Evolutionary conservation across 805 yeast genomes (phyloP), one percentile per base, ranked within the genome.

Genomic region (Candida berthetii): DNA sequence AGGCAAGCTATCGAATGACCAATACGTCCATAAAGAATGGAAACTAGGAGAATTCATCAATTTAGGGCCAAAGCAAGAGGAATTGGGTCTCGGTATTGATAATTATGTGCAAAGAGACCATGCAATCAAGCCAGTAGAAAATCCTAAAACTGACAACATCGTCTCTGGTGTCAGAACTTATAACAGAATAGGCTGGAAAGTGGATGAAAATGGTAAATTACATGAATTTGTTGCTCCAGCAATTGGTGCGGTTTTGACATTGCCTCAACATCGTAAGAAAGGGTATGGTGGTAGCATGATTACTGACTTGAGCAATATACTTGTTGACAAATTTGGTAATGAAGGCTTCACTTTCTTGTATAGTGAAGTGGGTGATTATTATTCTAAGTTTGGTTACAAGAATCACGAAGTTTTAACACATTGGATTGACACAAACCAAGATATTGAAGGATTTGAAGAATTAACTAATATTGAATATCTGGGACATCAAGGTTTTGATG

Each of bases 301-400:
- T 35, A 36, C 42, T 20, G 35, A 43, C 35, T 48, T 76, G 29
- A 61, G 64, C 40, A 48, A 58, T 5, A 54, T 53, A 36, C 62
- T 62, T 43, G 71, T 62, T 20, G 46, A 60, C 3, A 57, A 57
- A 22, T 58, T 67, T 27, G 48, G 58, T 37, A 48, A 53, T 8
- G 54, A 62, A 16, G 47, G 58, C 18, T 55, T 71, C n/a, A 58
- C 69, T 31, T 66, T 67, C 32, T 68, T 87, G 39, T 86, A 85
- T 69, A 82, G 91, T 46, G 93, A 82, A 38, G 77, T 85, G 16
- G 91, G 85, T n/a, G 72, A 69, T 25, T 85, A 72, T 49, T 88
- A 88, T 58, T 63, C 68, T 31, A 65, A 69, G 46, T 76, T 82
- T 48, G 95, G 90, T 0, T 84, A 74, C 54, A 62, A 56, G n/a